Percentiles rank a stretch among this genome's conserved stretches.
Evolutionary conservation across 1,284 basidiomycete species (phyloP).

Genomic region (Cryptococcus amylolentus): DNA sequence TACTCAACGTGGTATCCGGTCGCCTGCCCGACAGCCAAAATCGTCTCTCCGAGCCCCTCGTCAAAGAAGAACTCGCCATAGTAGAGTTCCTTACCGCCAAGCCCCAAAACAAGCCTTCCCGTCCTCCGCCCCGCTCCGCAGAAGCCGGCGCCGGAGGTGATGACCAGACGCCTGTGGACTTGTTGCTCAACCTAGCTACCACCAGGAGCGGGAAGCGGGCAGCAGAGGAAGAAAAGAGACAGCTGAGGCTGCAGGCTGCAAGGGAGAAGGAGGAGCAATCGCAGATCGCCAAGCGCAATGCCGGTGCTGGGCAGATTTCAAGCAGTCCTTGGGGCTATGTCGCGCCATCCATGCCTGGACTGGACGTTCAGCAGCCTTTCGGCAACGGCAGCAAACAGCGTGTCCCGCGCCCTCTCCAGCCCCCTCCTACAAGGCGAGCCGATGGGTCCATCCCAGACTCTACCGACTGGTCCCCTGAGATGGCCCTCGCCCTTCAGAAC

Average conservation of each 20-base stretch:
- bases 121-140: constrained; percentile 10
- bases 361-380: constrained; percentile 50
- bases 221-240: constrained; percentile 45
- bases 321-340: constrained; percentile 47
- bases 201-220: constrained; percentile 44
- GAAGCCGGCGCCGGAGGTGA: constrained; percentile 14
- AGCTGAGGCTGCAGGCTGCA: constrained; percentile 42
- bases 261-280: constrained; percentile 41
- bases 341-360: constrained; percentile 46
- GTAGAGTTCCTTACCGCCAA: constrained; percentile 51
- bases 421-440: constrained; percentile 18
- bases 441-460: constrained; percentile 17
- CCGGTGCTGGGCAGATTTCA: constrained; percentile 12
- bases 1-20: constrained; percentile 51
- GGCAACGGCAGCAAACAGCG: constrained; percentile 15
- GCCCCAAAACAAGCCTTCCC: constrained; percentile 19
- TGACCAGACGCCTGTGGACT: constrained; percentile 45
- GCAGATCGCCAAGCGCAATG: constrained; percentile 19
- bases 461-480: constrained; percentile 17
- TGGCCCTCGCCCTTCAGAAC: constrained; percentile 9
- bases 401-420: constrained; percentile 44
- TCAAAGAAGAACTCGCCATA: constrained; percentile 51
- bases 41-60: constrained; percentile 48
- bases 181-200: constrained; percentile 44
- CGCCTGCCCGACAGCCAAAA: constrained; percentile 47